Evolutionary conservation across 805 yeast genomes (phyloP), one percentile per base, ranked within the genome.

Genomic region (Hanseniaspora vineae): DNA sequence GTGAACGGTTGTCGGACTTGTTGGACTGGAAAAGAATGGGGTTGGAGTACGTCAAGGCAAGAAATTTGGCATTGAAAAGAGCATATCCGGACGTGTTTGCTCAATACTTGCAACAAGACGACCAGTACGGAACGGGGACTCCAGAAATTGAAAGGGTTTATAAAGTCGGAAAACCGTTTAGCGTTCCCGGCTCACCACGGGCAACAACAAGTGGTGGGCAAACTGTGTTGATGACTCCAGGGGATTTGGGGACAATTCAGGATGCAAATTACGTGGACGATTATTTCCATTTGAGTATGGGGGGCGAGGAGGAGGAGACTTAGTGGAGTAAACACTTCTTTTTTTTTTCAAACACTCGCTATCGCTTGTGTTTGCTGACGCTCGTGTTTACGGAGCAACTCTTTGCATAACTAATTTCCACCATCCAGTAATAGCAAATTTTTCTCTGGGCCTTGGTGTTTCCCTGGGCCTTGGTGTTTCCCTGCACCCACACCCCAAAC

Each of bases 11-110:
- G 52, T 80, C 92, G 45, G 97, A 92, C 64, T 68, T 90, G 58
- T 76, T 90, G 51, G 98, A 90, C 69, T 90, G 98, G 98, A 86
- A 84, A 67, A 77, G 97, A 59, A 89, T 90, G 97, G 98, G 98
- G 0, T 71, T 90, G 46, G 98, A 92, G 66, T 90, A 90, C 65
- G 80, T 86, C 58, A 90, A 90, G 70, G 97, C 97, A 14, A 79
- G 97, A 59, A 88, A 85, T 59, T 75, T 90, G 57, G 87, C 96
- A 0, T 73, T 90, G 62, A 83, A 89, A 64, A 75, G 97, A 59
- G 97, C 97, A 2, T 90, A 92, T 62, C 96, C 97, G 23, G 87
- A 84, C 52, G 74, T 81, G 55, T 90, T 80, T 66, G 72, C 73
- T 35, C 17, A 61, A 57, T 8, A 42, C 29, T 42, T 44, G 2